A percentile compares a stretch with the other conserved stretches of the same genome.
These are phyloP conservation scores for Dothideomycetidae sp. DNA, from an alignment of 2,329 filamentous ascomycete species.

Conservation along the genomic window DNA sequence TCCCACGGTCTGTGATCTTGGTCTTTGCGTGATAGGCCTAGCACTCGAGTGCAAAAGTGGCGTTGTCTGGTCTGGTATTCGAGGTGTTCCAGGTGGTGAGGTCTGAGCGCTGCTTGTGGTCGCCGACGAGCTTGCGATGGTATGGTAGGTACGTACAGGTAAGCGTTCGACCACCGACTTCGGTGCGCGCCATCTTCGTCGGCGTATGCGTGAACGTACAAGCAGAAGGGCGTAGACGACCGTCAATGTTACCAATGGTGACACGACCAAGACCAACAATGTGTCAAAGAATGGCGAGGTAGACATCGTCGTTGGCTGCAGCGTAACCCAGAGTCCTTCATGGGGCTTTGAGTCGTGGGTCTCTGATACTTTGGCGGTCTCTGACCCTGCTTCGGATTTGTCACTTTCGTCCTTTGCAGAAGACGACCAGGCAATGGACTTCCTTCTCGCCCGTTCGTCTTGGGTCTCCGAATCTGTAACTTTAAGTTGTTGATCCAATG, in stretches of 20 bases:
- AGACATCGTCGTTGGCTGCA: slow-evolving; percentile 76
- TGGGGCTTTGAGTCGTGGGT: slow-evolving; percentile 24
- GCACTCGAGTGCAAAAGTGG: slow-evolving; percentile 50
- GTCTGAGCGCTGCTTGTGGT: slow-evolving; percentile 33
- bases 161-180: slow-evolving; percentile 90
- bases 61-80: slow-evolving; percentile 41
- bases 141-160: slow-evolving; percentile 92
- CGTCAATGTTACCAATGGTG: slow-evolving; percentile 79
- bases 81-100: slow-evolving; percentile 14
- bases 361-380: slow-evolving; percentile 4
- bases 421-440: not conserved
- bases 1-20: slow-evolving; percentile 51
- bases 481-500: not conserved
- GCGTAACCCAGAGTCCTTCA: slow-evolving; percentile 88
- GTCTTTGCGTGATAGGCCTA: slow-evolving; percentile 35
- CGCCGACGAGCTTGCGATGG: slow-evolving; percentile 50
- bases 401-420: not conserved
- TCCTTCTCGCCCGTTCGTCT: slow-evolving; percentile 1
- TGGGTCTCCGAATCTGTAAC: not conserved
- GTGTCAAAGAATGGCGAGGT: slow-evolving; percentile 93
- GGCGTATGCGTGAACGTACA: slow-evolving; percentile 72
- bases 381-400: not conserved
- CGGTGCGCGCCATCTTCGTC: slow-evolving; percentile 87
- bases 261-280: slow-evolving; percentile 87
- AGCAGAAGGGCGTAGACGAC: slow-evolving; percentile 84